A percentile compares a stretch with the other conserved stretches of the same genome.
Evolutionary conservation across 2,329 filamentous ascomycete genomes (phyloP).

Genomic region (Exophiala sp.): DNA sequence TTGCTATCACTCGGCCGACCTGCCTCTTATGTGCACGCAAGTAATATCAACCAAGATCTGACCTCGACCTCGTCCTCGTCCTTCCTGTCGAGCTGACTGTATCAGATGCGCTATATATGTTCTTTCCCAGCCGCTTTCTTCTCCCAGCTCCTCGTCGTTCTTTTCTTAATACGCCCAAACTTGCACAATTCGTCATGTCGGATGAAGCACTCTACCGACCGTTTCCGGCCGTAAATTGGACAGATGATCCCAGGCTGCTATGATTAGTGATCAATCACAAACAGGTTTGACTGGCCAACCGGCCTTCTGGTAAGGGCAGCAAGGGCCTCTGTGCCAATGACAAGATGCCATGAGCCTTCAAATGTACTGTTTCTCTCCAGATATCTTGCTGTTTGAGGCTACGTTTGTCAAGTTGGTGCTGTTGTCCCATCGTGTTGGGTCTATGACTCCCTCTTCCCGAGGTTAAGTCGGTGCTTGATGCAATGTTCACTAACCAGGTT

Average conservation of each 20-base stretch:
- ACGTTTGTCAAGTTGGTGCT: slow-evolving; percentile 4
- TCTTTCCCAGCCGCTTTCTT: no score
- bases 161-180: not conserved
- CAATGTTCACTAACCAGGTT: slow-evolving; percentile 17
- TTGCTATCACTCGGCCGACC: not conserved
- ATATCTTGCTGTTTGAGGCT: slow-evolving; percentile 5
- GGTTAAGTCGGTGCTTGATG: not conserved
- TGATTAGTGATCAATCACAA: slow-evolving; percentile 15
- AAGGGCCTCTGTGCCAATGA: slow-evolving; percentile 4
- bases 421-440: not conserved
- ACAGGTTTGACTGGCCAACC: slow-evolving; percentile 5
- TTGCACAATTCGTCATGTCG: not conserved
- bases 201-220: not conserved
- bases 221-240: slow-evolving; percentile 2
- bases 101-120: no score
- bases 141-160: not conserved
- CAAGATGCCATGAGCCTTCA: not conserved
- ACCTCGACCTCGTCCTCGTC: not conserved
- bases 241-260: not conserved
- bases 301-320: slow-evolving; percentile 2
- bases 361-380: not conserved
- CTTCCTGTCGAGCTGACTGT: no score
- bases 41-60: not conserved
- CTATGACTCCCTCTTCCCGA: slow-evolving; percentile 3
- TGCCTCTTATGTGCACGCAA: not conserved